These are phyloP conservation scores for Leccinum brunneo-olivaceum DNA, from an alignment of 1,284 basidiomycete genomes.

Conservation along the genomic window DNA sequence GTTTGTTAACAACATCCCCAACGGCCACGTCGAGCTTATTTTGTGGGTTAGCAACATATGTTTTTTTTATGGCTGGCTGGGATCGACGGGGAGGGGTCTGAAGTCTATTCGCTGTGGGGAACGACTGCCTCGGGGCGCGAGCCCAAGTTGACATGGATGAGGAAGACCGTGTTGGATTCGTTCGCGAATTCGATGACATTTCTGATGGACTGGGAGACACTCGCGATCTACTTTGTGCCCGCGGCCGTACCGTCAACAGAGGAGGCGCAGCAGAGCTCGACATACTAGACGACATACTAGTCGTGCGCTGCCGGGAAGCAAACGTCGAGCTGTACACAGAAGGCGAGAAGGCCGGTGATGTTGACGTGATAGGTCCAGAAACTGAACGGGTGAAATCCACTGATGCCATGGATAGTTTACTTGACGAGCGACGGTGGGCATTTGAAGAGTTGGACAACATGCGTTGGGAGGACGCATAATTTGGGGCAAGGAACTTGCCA, in stretches of 20 bases:
- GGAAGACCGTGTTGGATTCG: slow-evolving; percentile 36
- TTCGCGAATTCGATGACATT: slow-evolving; percentile 38
- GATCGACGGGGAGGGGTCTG: slow-evolving; percentile 41
- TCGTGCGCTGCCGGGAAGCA: slow-evolving; percentile 73
- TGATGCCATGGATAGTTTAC: slow-evolving; percentile 26
- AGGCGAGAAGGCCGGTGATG: slow-evolving; percentile 27
- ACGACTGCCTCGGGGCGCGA: slow-evolving; percentile 57
- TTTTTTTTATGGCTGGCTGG: slow-evolving; percentile 41
- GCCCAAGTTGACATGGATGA: slow-evolving; percentile 57
- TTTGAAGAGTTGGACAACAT: slow-evolving; percentile 41
- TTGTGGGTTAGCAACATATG: slow-evolving; percentile 80
- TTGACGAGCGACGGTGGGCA: slow-evolving; percentile 32
- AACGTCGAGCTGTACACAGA: slow-evolving; percentile 60
- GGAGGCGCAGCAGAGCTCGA: slow-evolving; percentile 32
- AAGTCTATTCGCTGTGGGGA: slow-evolving; percentile 37
- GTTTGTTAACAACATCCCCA: slow-evolving; percentile 81
- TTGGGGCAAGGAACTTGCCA: slow-evolving; percentile 45
- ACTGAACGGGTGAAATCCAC: slow-evolving; percentile 28
- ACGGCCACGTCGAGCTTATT: slow-evolving; percentile 90
- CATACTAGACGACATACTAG: slow-evolving; percentile 47
- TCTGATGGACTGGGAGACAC: slow-evolving; percentile 57
- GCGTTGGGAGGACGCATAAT: slow-evolving; percentile 38
- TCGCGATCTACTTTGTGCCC: slow-evolving; percentile 39
- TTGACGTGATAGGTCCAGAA: slow-evolving; percentile 30
- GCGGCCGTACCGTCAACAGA: slow-evolving; percentile 34